phyloP scores from a whole-genome alignment of 805 yeast genomes.

The Candida montana region DNA sequence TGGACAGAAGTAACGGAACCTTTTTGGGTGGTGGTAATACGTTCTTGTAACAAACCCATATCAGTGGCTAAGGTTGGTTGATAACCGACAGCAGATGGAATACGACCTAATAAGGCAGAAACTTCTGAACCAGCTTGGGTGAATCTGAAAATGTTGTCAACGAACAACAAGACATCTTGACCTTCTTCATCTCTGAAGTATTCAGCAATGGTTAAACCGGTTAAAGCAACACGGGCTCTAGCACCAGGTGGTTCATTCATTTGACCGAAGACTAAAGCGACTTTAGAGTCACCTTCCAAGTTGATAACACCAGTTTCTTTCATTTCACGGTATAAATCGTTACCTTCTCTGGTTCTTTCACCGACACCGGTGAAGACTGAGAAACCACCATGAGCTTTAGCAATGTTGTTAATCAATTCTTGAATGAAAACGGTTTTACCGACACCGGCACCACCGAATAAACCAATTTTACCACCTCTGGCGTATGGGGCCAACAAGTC shows the following conservation, averaged over 20 bases:
- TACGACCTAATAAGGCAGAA: conserved; percentile 99
- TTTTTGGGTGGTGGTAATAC: conserved; percentile 99
- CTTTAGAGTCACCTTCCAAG: conserved; percentile 99
- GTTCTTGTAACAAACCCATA: conserved; percentile 99
- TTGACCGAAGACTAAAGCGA: conserved; percentile 98
- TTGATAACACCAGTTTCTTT: conserved; percentile 99
- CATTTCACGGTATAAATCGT: conserved; percentile 99
- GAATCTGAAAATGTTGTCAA: conserved; percentile 99
- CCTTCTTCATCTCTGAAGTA: conserved; percentile 99
- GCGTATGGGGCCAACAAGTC: conserved; percentile 99
- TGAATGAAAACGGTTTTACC: conserved; percentile 99
- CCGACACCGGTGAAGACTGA: conserved; percentile 99
- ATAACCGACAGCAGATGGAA: conserved; percentile 99
- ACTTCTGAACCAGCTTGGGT: conserved; percentile 99
- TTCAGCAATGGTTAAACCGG: conserved; percentile 99
- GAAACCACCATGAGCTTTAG: conserved; percentile 99
- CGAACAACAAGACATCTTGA: conserved; percentile 98
- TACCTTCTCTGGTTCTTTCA: conserved; percentile 99
- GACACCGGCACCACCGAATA: conserved; percentile 99
- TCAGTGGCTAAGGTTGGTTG: conserved; percentile 99
- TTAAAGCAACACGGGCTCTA: conserved; percentile 99
- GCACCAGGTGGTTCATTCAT: conserved; percentile 99
- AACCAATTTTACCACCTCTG: conserved; percentile 99
- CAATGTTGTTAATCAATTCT: conserved; percentile 99
- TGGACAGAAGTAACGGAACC: conserved; percentile 99